Percentiles rank a stretch among this genome's conserved stretches.
Evolutionary conservation across 148 eudicot species (phyloP).

Genomic region (Amaranthus hypochondriacus): DNA sequence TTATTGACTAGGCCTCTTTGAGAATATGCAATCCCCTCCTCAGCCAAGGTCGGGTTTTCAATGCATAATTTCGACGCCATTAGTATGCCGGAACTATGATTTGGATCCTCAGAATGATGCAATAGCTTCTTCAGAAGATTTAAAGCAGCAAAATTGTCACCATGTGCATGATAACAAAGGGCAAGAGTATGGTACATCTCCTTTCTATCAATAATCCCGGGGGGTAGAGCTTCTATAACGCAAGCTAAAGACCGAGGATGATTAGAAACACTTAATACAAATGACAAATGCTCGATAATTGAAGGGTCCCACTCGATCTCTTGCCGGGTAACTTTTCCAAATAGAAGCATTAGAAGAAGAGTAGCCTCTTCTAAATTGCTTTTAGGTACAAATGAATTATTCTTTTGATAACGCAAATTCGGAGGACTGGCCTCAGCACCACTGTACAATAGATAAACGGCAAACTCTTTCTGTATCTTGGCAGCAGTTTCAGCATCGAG

Average conservation of each 20-base stretch:
- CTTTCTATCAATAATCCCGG: conserved; percentile 50
- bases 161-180: conserved; percentile 71
- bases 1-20: conserved; percentile 41
- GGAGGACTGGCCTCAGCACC: conserved; percentile 66
- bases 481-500: conserved; percentile 58
- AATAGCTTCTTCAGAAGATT: conserved; percentile 58
- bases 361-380: conserved; percentile 84
- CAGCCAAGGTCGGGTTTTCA: conserved; percentile 34
- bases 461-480: conserved; percentile 79
- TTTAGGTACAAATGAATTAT: conserved; percentile 64
- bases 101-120: conserved; percentile 39
- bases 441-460: conserved; percentile 81
- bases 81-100: conserved; percentile 47
- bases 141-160: conserved; percentile 52
- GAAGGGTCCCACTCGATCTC: conserved; percentile 89
- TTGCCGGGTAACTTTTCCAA: conserved; percentile 45
- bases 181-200: conserved; percentile 65
- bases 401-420: conserved; percentile 52
- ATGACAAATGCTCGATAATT: conserved; percentile 75
- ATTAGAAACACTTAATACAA: conserved; percentile 63
- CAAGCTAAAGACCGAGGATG: conserved; percentile 57
- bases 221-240: conserved; percentile 74
- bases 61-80: conserved; percentile 72
- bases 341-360: conserved; percentile 63
- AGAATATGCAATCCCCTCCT: conserved; percentile 70